Base-by-base conservation (phyloP, 306 rosid species). In the Neltuma alba region DNA sequence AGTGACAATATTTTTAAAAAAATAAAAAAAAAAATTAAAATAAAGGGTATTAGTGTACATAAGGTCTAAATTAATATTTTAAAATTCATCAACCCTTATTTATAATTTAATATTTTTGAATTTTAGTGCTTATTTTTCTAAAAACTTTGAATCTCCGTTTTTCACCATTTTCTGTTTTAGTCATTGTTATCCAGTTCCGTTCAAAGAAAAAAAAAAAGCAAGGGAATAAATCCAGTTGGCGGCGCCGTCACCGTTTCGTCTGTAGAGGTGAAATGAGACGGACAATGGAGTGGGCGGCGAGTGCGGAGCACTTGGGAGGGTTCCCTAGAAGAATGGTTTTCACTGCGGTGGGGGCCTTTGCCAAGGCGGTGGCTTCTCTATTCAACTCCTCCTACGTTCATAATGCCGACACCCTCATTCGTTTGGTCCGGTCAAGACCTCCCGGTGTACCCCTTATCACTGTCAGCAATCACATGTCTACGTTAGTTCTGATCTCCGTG, bases 391-490 rank as follows among this genome's bases (percentile, higher is more conserved):
- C 97, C 55, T 41, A 86, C 34, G 91, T 95, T 55, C 91, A 87
- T 83, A 95, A 95, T 74, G 94, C 94, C 72, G 86, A 91, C 63
- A 85, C 91, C 4, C 99, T 92, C 64, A 55, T 95, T 63, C 89
- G 81, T 58, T 89, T 89, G 9, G 90, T 95, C 41, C 92, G 85
- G 14, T 84, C 89, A 64, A 89, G 99, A 73, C 90, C 98, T 75
- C 82, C 79, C 0, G 89, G 93, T n/a, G 88, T 91, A 2, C 96
- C 99, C n/a, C 92, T 95, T 70, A 80, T 95, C 69, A 95, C 98
- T 36, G 92, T 92, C 4, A 89, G 98, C 96, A 95, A 95, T 66
- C 99, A 95, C 82, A 91, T 92, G 97, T 95, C 99, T 79, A 92
- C 97, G 88, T 84, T 65, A 57, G 87, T 21, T 13, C 42, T 21